Evolutionary conservation across 495 filamentous ascomycete species (phyloP).

Genomic region (Talaromyces liani): DNA sequence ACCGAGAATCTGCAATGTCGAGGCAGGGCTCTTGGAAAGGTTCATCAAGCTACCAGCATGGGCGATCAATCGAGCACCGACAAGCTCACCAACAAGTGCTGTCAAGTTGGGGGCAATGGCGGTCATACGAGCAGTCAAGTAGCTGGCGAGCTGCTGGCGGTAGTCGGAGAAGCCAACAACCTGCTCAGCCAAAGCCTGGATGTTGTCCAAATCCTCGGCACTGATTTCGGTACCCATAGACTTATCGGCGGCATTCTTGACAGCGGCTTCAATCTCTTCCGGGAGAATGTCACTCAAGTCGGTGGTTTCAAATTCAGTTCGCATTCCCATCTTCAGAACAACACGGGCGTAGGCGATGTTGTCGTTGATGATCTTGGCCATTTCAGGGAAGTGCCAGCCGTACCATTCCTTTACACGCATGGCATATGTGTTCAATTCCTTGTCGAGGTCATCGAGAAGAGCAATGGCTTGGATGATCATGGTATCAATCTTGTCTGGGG

Average conservation of each 20-base stretch:
- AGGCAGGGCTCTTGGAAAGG: conserved; percentile 92
- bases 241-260: conserved; percentile 91
- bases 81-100: conserved; percentile 84
- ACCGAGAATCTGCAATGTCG: conserved; percentile 94
- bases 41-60: conserved; percentile 93
- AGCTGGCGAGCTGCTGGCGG: conserved; percentile 76
- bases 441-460: conserved; percentile 92
- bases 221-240: conserved; percentile 98
- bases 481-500: conserved; percentile 96
- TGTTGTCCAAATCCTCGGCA: conserved; percentile 81
- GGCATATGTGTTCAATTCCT: conserved; percentile 96
- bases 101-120: conserved; percentile 97
- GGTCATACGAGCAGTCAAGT: conserved; percentile 88
- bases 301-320: conserved; percentile 60
- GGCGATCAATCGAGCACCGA: conserved; percentile 91
- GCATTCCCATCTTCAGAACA: conserved; percentile 82
- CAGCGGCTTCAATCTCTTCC: conserved; percentile 86
- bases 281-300: conserved; percentile 91
- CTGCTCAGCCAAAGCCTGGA: conserved; percentile 83
- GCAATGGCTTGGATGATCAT: conserved; percentile 98
- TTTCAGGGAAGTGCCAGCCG: conserved; percentile 98
- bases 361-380: conserved; percentile 95
- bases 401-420: conserved; percentile 99
- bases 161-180: conserved; percentile 88
- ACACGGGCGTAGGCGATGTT: conserved; percentile 90